These are phyloP conservation scores for Sclerotinia glacialis DNA, from an alignment of 2,329 filamentous ascomycete species.

Conservation along the genomic window DNA sequence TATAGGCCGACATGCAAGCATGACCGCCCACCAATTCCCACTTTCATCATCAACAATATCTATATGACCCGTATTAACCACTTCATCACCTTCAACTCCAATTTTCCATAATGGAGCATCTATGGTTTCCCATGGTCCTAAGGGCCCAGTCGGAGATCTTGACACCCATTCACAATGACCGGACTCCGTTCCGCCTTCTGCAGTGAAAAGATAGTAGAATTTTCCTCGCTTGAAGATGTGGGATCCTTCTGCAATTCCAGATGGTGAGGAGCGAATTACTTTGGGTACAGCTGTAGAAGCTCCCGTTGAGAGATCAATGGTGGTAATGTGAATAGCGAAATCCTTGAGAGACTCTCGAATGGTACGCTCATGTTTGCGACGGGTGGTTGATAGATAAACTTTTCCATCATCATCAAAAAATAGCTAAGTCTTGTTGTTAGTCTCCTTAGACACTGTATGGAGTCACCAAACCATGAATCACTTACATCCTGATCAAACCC, in stretches of 20 bases:
- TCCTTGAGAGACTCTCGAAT: neutral
- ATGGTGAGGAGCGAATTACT: conserved; percentile 41
- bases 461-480: neutral
- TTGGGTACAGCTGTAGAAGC: conserved; percentile 36
- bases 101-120: conserved; percentile 9
- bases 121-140: conserved; percentile 11
- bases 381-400: conserved; percentile 41
- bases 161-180: conserved; percentile 41
- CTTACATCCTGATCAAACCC: conserved; percentile 21
- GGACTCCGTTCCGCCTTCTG: conserved; percentile 52
- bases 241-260: conserved; percentile 56
- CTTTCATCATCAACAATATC: conserved; percentile 53
- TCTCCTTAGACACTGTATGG: neutral
- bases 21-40: conserved; percentile 53
- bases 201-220: conserved; percentile 53
- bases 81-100: conserved; percentile 7
- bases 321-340: conserved; percentile 41
- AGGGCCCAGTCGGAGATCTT: neutral
- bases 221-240: conserved; percentile 52
- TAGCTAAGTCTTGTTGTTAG: neutral
- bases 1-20: conserved; percentile 45
- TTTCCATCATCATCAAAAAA: conserved; percentile 57
- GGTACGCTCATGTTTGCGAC: conserved; percentile 14
- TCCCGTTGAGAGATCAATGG: conserved; percentile 46
- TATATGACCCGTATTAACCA: conserved; percentile 51